These are phyloP conservation scores for Leishmania braziliensis DNA, from an alignment of 208 protist genomes.

Conservation along the genomic window DNA sequence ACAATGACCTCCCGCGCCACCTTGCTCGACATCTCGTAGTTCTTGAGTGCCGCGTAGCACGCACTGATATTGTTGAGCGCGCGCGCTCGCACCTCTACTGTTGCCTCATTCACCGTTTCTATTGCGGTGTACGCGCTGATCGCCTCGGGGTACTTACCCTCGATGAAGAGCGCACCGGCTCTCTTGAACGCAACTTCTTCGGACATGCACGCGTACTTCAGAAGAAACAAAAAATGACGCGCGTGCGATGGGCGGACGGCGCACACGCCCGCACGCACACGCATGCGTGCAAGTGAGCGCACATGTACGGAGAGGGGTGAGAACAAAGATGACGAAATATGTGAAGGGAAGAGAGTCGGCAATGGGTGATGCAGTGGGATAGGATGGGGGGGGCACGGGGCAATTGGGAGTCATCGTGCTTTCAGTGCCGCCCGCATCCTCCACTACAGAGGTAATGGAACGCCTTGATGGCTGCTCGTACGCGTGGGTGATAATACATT, in stretches of 20 bases:
- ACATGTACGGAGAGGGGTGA: not conserved
- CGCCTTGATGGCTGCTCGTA: not conserved
- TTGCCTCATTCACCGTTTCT: slow-evolving; percentile 12
- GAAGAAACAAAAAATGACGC: not conserved
- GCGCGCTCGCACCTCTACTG: slow-evolving; percentile 43
- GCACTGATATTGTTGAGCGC: slow-evolving; percentile 84
- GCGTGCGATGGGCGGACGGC: not conserved
- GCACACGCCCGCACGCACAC: not conserved
- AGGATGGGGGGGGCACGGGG: not conserved
- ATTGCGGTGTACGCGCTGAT: slow-evolving; percentile 56
- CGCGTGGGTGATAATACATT: not conserved
- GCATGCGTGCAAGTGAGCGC: not conserved
- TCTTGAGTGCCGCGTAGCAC: slow-evolving; percentile 65
- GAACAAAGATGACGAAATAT: not conserved
- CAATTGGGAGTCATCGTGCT: too few species aligned
- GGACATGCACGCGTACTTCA: slow-evolving; percentile 23
- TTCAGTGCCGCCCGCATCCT: not conserved
- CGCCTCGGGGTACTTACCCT: slow-evolving; percentile 53
- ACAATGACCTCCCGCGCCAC: slow-evolving; percentile 52
- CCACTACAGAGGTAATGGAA: not conserved
- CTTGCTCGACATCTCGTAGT: slow-evolving; percentile 58
- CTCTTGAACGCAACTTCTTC: slow-evolving; percentile 60
- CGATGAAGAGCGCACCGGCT: slow-evolving; percentile 53
- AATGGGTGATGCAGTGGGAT: too few species aligned
- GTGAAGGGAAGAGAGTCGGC: not conserved